Base-by-base conservation (phyloP, 2,329 filamentous ascomycete genomes). In the Knufia fluminis region DNA sequence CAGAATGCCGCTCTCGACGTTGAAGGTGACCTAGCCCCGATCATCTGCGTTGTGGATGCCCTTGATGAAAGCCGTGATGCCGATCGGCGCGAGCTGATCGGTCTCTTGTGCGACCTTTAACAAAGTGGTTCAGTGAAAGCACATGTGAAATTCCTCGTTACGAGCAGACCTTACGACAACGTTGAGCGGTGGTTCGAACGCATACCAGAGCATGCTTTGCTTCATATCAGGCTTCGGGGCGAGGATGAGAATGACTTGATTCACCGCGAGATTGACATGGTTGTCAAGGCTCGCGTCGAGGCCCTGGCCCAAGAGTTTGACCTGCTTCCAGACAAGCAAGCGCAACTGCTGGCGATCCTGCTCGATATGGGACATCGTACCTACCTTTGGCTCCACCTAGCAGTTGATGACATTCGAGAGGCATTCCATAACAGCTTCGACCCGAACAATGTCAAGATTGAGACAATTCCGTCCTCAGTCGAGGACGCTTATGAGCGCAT, bases 401-500 rank as follows among this genome's bases (percentile, higher is more conserved):
- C 48, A 16, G 51, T 59, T 16, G 57, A 59, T 6, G 31, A 50
- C 32, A 55, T 62, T 17, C 32, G 48, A 2, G 33, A 47, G 12
- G 52, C 45, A 6, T 42, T 55, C 16, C 24, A 32, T 23, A 39
- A 53, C 38, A 54, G 49, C 46, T 36, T 53, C 7, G 38, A 31
- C 23, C 50, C 40, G 1, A 31, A 48, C 22, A 41, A 58, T 48
- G 49, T 51, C 33, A 41, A 28, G 20, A 54, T 61, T 20, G 16
- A 47, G 17, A 42, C 41, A 19, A 48, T 64, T 10, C 57, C 61
- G 1, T 19, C 23, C 6, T 55, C 52, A 17, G 59, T 64, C 3
- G 58, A 64, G 19, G 54, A 59, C 24, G 60, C 59, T 3, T 64
- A 64, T 51, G 54, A 62, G 41, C 58, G 56, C 24, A 61, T 64